Base-by-base conservation (phyloP, 192 early-diverging fungal species). In the Phycomyces blakesleeanus region DNA sequence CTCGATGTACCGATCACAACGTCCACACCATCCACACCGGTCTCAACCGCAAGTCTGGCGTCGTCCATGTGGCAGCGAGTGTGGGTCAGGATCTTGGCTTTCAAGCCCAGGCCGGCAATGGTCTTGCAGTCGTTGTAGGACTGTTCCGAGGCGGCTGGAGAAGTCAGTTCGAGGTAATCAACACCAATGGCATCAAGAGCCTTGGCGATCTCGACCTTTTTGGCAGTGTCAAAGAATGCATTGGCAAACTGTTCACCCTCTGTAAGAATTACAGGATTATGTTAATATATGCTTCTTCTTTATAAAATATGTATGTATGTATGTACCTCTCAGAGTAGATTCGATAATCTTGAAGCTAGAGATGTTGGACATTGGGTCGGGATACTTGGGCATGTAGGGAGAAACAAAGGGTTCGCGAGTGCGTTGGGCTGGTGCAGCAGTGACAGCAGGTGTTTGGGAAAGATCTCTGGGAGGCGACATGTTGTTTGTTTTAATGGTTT, bases 241-340 rank as follows among this genome's bases (percentile, higher is more conserved):
- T 97, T 97, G 72, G 93, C 94, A 79, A 98, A 98, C 78, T 98
- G 97, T 76, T 98, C 97, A 27, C 97, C 97, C 87, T 98, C 94
- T 77, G 57, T 59, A 41, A 69, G 5, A 62, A 38, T 40, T 63
- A 50, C 27, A 51, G 37, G 58, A 65, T 51, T 27, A 40, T 18
- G 20, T 29, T 27, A 14, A 20, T 54, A 49, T 18, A 22, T 47
- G 9, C 16, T 27, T 27, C 39, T 8, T 38, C n/a, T 11, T 22
- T 42, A 49, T 44, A 41, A 10, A 51, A 42, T 16, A 40, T 26
- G 5, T 14, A n/a, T 14, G 29, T 2, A 3, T 9, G 5, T 51
- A 81, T 78, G 65, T 78, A 91, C 91, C 91, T 71, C 95, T 83
- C 51, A 98, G 78, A 18, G 96, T 98, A 0, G 93, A 93, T 62